A percentile compares a stretch with the other conserved stretches of the same genome.
Evolutionary conservation across 1,284 basidiomycete genomes (phyloP).

Genomic region (Neotropicomus parvogracilis): DNA sequence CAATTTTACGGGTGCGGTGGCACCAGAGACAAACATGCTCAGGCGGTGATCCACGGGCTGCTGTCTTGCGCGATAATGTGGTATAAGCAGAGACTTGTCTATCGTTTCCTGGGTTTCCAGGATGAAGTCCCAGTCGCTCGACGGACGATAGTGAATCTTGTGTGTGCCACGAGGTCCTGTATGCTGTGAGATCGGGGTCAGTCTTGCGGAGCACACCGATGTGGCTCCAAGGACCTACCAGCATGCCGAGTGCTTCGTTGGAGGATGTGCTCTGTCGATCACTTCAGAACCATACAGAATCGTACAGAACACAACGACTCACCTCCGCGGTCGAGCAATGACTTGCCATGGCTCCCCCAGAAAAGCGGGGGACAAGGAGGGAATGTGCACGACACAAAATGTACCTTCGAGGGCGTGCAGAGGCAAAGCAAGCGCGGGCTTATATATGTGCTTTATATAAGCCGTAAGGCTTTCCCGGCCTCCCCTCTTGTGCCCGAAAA

Average conservation of each 20-base stretch:
- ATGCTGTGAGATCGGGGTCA: conserved; percentile 14
- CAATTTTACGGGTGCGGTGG: conserved; percentile 53
- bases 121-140: conserved; percentile 60
- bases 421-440: conserved; percentile 5
- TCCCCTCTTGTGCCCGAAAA: conserved; percentile 29
- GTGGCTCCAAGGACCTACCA: conserved; percentile 15
- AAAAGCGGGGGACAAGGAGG: not conserved
- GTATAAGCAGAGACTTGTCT: conserved; percentile 63
- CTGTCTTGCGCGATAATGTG: conserved; percentile 69
- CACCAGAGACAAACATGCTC: conserved; percentile 58
- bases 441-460: conserved; percentile 15
- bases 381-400: conserved; percentile 2
- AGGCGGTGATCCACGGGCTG: conserved; percentile 68
- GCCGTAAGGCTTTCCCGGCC: not conserved
- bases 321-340: conserved; percentile 31
- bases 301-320: conserved; percentile 3
- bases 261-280: conserved; percentile 23
- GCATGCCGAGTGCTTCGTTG: conserved; percentile 15
- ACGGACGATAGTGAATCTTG: conserved; percentile 53
- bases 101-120: conserved; percentile 51
- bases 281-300: conserved; percentile 6
- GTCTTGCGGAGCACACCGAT: not conserved
- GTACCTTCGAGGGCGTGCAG: conserved; percentile 7
- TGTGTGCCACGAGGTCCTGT: conserved; percentile 39
- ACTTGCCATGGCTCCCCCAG: conserved; percentile 20